A percentile compares a stretch with the other conserved stretches of the same genome.
phyloP scores from a whole-genome alignment of 1,284 basidiomycete species.

The Trametes versicolor region DNA sequence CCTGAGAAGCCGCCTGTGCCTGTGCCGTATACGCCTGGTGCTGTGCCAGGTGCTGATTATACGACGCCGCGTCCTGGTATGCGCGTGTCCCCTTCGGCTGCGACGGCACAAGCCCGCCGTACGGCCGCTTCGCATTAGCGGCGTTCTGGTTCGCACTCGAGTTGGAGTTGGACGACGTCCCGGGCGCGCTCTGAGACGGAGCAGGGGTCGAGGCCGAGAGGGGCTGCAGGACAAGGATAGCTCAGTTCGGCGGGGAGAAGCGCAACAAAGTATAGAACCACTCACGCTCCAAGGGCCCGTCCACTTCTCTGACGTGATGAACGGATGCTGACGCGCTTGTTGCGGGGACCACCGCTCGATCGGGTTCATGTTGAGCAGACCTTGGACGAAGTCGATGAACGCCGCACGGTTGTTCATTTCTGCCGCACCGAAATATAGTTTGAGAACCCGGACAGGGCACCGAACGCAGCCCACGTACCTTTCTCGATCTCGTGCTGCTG shows the following conservation, averaged over 20 bases:
- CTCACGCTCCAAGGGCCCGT: constrained; percentile 88
- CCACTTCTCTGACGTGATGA: constrained; percentile 98
- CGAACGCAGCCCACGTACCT: constrained; percentile 59
- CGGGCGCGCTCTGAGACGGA: constrained; percentile 37
- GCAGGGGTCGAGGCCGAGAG: constrained; percentile 47
- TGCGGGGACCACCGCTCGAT: constrained; percentile 97
- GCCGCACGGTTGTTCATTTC: constrained; percentile 94
- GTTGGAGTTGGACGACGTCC: constrained; percentile 17
- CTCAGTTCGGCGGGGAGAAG: constrained; percentile 26
- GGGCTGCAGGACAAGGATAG: constrained; percentile 50
- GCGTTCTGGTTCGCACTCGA: constrained; percentile 32
- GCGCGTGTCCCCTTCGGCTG: constrained; percentile 84
- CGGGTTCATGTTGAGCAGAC: constrained; percentile 93
- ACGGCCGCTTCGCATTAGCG: constrained; percentile 86
- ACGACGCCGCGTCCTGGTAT: constrained; percentile 92
- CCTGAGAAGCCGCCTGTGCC: constrained; percentile 73
- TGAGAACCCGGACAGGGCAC: constrained; percentile 17
- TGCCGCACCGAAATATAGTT: constrained; percentile 45
- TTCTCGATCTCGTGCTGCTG: constrained; percentile 92
- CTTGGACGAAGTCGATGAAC: constrained; percentile 98
- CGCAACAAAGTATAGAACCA: constrained; percentile 30
- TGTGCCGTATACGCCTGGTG: constrained; percentile 95
- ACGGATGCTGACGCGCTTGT: constrained; percentile 95
- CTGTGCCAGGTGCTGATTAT: constrained; percentile 94
- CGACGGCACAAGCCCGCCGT: constrained; percentile 90